These are phyloP conservation scores for Trametopsis cervina DNA, from an alignment of 768 basidiomycete species.

Conservation along the genomic window DNA sequence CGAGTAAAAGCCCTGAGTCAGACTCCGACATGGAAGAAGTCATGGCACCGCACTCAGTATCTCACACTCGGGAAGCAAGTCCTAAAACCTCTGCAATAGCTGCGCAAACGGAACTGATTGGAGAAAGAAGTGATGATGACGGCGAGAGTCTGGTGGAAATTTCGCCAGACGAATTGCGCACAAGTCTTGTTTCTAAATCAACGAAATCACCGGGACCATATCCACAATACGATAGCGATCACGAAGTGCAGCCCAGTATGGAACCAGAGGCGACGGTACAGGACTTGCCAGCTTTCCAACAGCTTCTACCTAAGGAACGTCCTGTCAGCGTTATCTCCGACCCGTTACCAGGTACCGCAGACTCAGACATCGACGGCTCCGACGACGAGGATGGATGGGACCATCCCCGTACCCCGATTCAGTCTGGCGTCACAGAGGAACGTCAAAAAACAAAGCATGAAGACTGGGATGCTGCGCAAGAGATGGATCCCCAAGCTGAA, in stretches of 20 bases:
- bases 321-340: neutral
- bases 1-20: constrained; percentile 30
- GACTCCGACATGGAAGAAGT: constrained; percentile 34
- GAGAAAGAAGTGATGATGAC: neutral
- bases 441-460: constrained; percentile 18
- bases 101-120: neutral
- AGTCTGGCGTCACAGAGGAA: constrained; percentile 16
- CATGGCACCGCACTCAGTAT: constrained; percentile 1
- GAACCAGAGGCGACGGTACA: neutral
- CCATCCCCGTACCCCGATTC: constrained; percentile 6
- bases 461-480: constrained; percentile 79
- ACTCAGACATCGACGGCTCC: neutral
- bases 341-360: too few species aligned
- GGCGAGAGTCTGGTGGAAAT: neutral
- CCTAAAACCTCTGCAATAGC: neutral
- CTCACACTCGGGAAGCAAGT: neutral
- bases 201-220: too few species aligned
- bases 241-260: neutral
- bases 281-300: neutral
- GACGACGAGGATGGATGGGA: constrained; percentile 1
- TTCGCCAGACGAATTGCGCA: too few species aligned
- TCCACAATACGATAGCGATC: neutral
- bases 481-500: constrained; percentile 74
- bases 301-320: constrained; percentile 9
- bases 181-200: too few species aligned